A percentile compares a stretch with the other conserved stretches of the same genome.
phyloP scores from a whole-genome alignment of 2,329 filamentous ascomycete species.

The Cercospora citrullina region DNA sequence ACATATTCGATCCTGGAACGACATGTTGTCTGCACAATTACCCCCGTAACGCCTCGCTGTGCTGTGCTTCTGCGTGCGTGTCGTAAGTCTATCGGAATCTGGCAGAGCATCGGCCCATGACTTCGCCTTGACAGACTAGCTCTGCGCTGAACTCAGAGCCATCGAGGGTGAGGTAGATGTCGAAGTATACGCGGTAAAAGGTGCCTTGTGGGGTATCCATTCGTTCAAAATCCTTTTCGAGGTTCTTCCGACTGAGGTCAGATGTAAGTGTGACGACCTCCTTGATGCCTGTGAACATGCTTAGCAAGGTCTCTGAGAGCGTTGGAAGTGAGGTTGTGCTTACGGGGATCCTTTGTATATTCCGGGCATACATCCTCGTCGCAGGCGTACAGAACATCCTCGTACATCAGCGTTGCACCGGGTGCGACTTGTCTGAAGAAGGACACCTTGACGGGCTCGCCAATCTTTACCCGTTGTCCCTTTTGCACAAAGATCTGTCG shows the following conservation, averaged over 20 bases:
- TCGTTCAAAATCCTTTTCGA: constrained; percentile 98
- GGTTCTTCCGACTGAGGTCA: constrained; percentile 93
- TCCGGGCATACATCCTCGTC: constrained; percentile 98
- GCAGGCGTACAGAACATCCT: constrained; percentile 95
- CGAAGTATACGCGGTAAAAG: constrained; percentile 76
- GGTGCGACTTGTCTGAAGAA: constrained; percentile 98
- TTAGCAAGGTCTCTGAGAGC: constrained; percentile 30
- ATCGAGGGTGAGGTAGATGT: constrained; percentile 85
- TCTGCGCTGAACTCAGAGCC: constrained; percentile 98
- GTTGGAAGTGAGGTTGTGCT: constrained; percentile 48
- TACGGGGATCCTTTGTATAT: constrained; percentile 98
- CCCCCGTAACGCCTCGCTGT: constrained; percentile 19
- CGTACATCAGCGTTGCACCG: constrained; percentile 97
- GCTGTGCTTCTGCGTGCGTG: constrained; percentile 4
- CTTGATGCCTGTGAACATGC: constrained; percentile 74
- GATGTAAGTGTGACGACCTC: constrained; percentile 97
- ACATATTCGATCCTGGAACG: constrained; percentile 2
- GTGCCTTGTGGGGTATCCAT: constrained; percentile 98
- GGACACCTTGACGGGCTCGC: constrained; percentile 96
- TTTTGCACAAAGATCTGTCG: constrained; percentile 98
- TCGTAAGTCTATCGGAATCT: constrained; percentile 64
- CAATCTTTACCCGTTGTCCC: constrained; percentile 98
- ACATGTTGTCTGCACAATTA: constrained; percentile 12
- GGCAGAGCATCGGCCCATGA: constrained; percentile 95
- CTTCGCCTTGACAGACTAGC: constrained; percentile 97